Evolutionary conservation across 305 asterid genomes (phyloP), one percentile per base, ranked within the genome.

Genomic region (Coffea humblotiana): DNA sequence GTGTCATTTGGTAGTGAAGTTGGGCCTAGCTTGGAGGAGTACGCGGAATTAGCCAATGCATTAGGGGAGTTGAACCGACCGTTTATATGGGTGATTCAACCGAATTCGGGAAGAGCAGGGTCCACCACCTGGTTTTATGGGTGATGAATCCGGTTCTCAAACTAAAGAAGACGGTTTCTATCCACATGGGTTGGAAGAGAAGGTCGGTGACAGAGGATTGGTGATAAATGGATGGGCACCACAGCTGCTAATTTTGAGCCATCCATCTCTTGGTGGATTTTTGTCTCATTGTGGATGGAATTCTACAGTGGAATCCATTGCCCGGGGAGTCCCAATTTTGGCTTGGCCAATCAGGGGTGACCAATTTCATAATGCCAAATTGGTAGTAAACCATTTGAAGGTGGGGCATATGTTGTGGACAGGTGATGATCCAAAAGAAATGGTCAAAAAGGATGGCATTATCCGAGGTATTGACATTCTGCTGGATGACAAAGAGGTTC

Each of bases 311-410:
- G 95, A 93, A 83, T 91, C 94, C 0, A 80, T 91, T 2, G 94
- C 93, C 18, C 84, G 84, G 3, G 96, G 94, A 9, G 68, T 89
- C 8, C 92, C 98, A 0, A 81, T 92, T 11, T 35, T 92, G 89
- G 94, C 90, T 13, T 91, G 97, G 98, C 97, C 97, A 0, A 88
- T 91, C 16, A 86, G 98, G 81, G 95, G 97, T 54, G 98, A 92
- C 76, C 95, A 94, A 56, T 91, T 86, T 73, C 85, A 86, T 65
- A 78, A 85, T 74, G 94, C 96, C 1, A 89, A 88, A 65, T 75
- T 87, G 78, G 84, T 89, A 68, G 93, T 48, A 27, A 72, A 73
- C 35, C 82, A 90, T 84, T 77, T 91, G 73, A 87, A 81, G 52
- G 85, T 84, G 1, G 96, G 97, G 3, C 80, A 77, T 25, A 80